Evolutionary conservation across 1,284 basidiomycete species (phyloP), one percentile per base, ranked within the genome.

Genomic region (Ustilago vetiveriae): DNA sequence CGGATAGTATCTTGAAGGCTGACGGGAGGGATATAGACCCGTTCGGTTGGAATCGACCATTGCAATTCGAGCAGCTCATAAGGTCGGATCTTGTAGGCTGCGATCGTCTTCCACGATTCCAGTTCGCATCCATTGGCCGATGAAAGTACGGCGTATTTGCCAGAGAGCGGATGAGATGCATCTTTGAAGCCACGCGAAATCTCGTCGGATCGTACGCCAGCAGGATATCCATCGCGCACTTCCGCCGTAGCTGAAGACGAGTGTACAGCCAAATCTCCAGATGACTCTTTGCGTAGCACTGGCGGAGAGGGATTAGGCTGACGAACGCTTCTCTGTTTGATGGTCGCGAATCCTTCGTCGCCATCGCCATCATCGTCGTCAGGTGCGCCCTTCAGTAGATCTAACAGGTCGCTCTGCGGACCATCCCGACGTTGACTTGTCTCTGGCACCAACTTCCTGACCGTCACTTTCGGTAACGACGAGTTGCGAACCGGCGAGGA

Each of bases 21-120:
- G 30, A 58, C 30, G 21, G 65, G 56, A 3, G 66, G 45, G 11
- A 70, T 60, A 37, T 74, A 57, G n/a, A 71, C 58, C 13, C 69
- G 58, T 10, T 78, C 72, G 21, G 62, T 58, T 0, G 71, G 64
- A 14, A 55, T 64, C 11, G 38, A 29, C 55, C 62, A 72, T 39
- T 78, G 75, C 50, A 78, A 4, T 41, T 76, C 68, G 23, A 78
- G 40, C 38, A 78, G 48, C 30, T 78, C 75, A 43, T 60, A 78
- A 4, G 75, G 69, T 11, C 75, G 42, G 3, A 78, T 17, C 19
- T 42, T 36, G 32, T 46, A 76, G 13, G 67, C 51, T 3, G 68
- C 64, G 1, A 68, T 58, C 29, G 75, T 76, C 40, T 65, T 59
- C 68, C 71, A 76, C 26, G 76, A 74, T 24, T 78, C 68, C 43